Evolutionary conservation across 768 basidiomycete species (phyloP), one percentile per base, ranked within the genome.

Genomic region (Russula virescens): DNA sequence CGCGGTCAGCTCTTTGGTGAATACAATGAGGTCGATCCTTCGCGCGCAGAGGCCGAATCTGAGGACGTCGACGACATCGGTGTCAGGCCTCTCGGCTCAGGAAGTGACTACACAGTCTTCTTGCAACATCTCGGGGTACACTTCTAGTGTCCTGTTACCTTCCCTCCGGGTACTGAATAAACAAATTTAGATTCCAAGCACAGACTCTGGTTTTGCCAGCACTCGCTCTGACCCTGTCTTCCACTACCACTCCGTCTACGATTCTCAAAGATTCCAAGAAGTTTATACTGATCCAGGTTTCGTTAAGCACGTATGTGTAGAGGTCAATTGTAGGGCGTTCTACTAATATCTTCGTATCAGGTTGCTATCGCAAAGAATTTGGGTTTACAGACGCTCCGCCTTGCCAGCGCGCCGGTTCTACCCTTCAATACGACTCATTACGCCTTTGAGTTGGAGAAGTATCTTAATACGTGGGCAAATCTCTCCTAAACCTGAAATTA

Each of bases 51-150:
- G 68, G 71, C 77, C 23, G 69, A 73, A 23, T 69, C 74, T 14
- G 71, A 79, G 65, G 61, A n/a, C 2, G 65, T 71, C 4, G 71
- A 72, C 31, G 70, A 75, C 28, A 71, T 75, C 11, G 81, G 79
- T 21, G 73, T 94, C 40, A 43, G 46, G 0, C 81, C 89, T 18
- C 75, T 94, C n/a, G 92, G 92, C 45, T 89, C 87, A 55, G 92
- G 92, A 26, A 92, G 90, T 61, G 96, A 98, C 73, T 98, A 81
- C 68, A 97, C 95, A 0, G 88, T 92, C 11, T 97, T 98, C 77
- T 75, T 98, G 68, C 92, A 98, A 73, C 79, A 86, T 46, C 77
- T 85, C 55, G 88, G 88, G 2, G 81, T 89, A 57, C 74, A 83
- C 50, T 63, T 67, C 69, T 73, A 60, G 63, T 10, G 67, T 74